Conservation (phyloP, 106 monocot species). For the Vanilla planifolia region DNA sequence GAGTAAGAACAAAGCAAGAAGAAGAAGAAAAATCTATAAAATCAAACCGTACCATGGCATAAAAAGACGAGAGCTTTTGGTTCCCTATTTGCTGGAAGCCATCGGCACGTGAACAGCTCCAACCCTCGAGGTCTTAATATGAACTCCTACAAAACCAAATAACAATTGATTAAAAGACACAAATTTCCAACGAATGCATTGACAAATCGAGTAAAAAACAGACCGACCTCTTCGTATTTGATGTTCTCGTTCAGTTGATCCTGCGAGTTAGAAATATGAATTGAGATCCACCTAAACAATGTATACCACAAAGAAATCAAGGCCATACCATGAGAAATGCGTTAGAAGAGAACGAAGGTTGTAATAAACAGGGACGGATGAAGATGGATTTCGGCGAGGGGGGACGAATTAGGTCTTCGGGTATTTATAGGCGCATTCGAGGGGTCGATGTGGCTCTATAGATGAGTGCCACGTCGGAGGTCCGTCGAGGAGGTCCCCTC, state of each 20-base stretch:
- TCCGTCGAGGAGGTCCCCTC: too few species aligned
- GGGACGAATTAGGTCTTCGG: too few species aligned
- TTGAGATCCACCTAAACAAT: too few species aligned
- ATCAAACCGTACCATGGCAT: slow-evolving; percentile 38
- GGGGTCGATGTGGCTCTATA: too few species aligned
- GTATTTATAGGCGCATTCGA: too few species aligned
- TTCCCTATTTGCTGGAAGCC: slow-evolving; percentile 30
- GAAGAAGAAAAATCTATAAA: not conserved
- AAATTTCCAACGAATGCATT: not conserved
- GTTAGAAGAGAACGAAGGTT: too few species aligned
- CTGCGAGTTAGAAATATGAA: too few species aligned
- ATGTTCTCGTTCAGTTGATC: not conserved
- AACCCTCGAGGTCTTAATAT: slow-evolving; percentile 32
- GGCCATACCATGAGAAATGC: too few species aligned
- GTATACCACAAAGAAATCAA: too few species aligned
- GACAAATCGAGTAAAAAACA: not conserved
- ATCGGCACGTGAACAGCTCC: slow-evolving; percentile 48
- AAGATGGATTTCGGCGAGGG: too few species aligned
- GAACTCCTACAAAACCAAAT: slow-evolving; percentile 20
- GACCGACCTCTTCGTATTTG: slow-evolving; percentile 23
- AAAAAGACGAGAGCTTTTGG: slow-evolving; percentile 52
- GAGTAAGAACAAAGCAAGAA: not conserved
- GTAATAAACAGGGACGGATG: too few species aligned
- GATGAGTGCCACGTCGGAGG: too few species aligned
- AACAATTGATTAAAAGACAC: not conserved